A percentile compares a stretch with the other conserved stretches of the same genome.
phyloP scores from a whole-genome alignment of 768 basidiomycete genomes.

The Symmetrospora coprosmae region DNA sequence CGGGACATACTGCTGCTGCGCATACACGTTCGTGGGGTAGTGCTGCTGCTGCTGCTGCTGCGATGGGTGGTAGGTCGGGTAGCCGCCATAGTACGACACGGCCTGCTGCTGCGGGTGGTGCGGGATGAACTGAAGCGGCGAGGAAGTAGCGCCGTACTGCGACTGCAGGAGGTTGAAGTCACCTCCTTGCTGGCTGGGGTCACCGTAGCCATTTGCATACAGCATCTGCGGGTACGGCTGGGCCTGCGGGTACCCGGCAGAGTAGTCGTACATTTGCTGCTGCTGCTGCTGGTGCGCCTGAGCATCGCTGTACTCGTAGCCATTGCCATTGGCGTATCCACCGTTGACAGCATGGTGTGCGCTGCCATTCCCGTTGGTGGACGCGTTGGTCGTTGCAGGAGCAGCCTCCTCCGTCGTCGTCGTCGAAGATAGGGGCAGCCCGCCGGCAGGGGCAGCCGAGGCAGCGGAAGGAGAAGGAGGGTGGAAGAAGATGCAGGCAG shows the following conservation, averaged over 20 bases:
- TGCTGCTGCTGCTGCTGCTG: not conserved
- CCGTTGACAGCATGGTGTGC: not conserved
- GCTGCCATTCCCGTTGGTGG: not conserved
- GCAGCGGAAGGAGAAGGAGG: not conserved
- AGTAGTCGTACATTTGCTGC: no score
- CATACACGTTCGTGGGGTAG: no score
- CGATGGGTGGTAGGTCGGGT: not conserved
- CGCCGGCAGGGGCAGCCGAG: not conserved
- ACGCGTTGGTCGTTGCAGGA: no score
- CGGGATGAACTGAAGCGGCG: no score
- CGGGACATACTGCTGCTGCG: no score
- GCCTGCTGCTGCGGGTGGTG: not conserved
- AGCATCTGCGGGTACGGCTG: not conserved
- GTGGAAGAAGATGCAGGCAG: conserved; percentile 17
- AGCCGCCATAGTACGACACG: not conserved
- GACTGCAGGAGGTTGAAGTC: no score
- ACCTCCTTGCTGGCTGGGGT: not conserved
- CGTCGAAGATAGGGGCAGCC: not conserved
- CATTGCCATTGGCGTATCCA: no score
- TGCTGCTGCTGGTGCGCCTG: not conserved
- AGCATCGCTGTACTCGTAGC: not conserved
- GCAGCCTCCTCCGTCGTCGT: no score
- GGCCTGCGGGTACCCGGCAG: not conserved
- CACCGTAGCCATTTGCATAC: not conserved
- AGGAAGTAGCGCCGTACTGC: not conserved